Conservation (phyloP, 805 yeast genomes). For the Wickerhamiella nectarea region DNA sequence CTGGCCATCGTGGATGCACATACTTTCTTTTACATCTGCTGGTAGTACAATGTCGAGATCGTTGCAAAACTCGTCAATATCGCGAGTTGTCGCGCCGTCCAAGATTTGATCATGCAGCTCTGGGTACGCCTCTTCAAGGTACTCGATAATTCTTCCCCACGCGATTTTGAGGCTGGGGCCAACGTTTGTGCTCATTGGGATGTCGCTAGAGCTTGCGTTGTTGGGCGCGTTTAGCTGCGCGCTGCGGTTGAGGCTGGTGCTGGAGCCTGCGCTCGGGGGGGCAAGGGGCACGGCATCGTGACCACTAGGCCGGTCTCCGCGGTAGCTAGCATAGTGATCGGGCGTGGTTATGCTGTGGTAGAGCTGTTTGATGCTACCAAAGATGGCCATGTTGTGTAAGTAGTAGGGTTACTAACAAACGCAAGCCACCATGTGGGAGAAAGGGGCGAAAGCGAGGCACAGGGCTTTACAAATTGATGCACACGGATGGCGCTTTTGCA, state of each 20-base stretch:
- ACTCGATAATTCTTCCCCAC: slow-evolving; percentile 79
- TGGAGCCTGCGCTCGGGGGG: slow-evolving; percentile 14
- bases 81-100: slow-evolving; percentile 67
- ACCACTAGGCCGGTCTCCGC: slow-evolving; percentile 15
- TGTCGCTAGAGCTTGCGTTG: slow-evolving; percentile 21
- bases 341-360: slow-evolving; percentile 28
- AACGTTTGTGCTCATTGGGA: slow-evolving; percentile 15
- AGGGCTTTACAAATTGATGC: too few species aligned
- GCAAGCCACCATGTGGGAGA: background rate
- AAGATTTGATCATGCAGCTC: slow-evolving; percentile 70
- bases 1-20: slow-evolving; percentile 83
- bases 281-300: slow-evolving; percentile 14
- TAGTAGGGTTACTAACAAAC: background rate
- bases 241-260: slow-evolving; percentile 22
- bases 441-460: too few species aligned
- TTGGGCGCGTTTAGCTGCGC: slow-evolving; percentile 24
- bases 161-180: slow-evolving; percentile 48
- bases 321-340: slow-evolving; percentile 30
- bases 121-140: slow-evolving; percentile 67
- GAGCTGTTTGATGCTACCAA: slow-evolving; percentile 19
- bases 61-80: slow-evolving; percentile 67
- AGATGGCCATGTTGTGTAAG: slow-evolving; percentile 3
- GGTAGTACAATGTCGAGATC: slow-evolving; percentile 70
- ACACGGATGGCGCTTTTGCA: too few species aligned
- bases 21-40: slow-evolving; percentile 65